Evolutionary conservation across 129 eudicot genomes (phyloP).

Genomic region (Pittosporum tobira): DNA sequence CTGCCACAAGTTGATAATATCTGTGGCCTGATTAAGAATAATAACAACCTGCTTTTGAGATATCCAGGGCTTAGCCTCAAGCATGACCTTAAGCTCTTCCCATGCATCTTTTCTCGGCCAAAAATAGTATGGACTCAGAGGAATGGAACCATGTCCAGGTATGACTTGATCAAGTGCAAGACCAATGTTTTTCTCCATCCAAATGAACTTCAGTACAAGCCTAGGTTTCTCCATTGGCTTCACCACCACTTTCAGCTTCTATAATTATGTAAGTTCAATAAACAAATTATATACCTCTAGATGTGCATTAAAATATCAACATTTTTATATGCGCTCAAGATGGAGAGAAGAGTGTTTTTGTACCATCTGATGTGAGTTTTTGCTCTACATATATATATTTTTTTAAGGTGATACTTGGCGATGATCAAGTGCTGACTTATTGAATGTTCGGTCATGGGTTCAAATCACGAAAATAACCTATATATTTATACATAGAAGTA

Average conservation of each 20-base stretch:
- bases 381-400: no score
- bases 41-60: slow-evolving; percentile 60
- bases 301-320: not conserved
- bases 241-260: slow-evolving; percentile 74
- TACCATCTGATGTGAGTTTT: no score
- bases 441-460: no score
- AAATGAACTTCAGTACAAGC: slow-evolving; percentile 74
- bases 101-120: slow-evolving; percentile 99
- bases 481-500: no score
- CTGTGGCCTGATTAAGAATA: slow-evolving; percentile 91
- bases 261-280: not conserved
- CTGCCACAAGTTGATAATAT: slow-evolving; percentile 92
- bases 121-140: slow-evolving; percentile 77
- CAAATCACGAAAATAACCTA: no score
- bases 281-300: not conserved
- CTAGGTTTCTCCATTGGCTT: slow-evolving; percentile 71
- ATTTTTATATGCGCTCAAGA: not conserved
- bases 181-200: slow-evolving; percentile 95
- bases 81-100: slow-evolving; percentile 77
- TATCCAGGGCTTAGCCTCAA: slow-evolving; percentile 89
- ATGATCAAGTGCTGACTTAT: no score
- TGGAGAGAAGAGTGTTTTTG: no score
- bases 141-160: slow-evolving; percentile 86
- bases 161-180: slow-evolving; percentile 71
- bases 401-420: no score